Evolutionary conservation across 2,329 filamentous ascomycete species (phyloP), one percentile per base, ranked within the genome.

Genomic region (Apiospora hydei): DNA sequence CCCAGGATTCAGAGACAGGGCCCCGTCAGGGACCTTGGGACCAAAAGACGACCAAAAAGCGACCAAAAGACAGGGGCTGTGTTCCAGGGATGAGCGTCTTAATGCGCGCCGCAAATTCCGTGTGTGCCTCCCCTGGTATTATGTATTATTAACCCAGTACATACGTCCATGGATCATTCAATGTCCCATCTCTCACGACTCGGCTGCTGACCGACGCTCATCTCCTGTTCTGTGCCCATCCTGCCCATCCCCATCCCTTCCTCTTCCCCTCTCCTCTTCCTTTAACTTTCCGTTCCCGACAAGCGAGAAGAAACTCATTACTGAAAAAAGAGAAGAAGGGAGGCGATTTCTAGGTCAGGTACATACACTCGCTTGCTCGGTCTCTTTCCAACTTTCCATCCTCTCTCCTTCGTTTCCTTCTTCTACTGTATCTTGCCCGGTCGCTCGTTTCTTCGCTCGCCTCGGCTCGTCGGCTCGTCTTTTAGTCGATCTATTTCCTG

Each of bases 1-100:
- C 57, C 53, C 53, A 61, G 53, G 53, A 61, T 61, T 61, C 30
- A 61, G 51, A 61, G 53, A 61, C 51, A 57, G 51, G 51, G 34
- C 5, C 34, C 34, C 34, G 7, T 38, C 7, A 38, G 7, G 7
- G 34, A 34, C 34, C 34, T n/a, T n/a, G n/a, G n/a, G 34, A 5
- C 34, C 34, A 38, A 38, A 38, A 38, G 34, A 38, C 34, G 3
- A 30, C 34, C 53, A 51, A 51, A 11, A 24, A 14, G 6, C 34
- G 34, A n/a, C 34, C 34, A 38, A 38, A 38, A 34, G 57, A 41
- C 34, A 64, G 57, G 57, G 57, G 57, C 21, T n/a, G n/a, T 18
- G 41, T 64, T 38, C 21, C 57, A 64, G 57, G 57, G 57, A 64
- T 41, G 57, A 34, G 8, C 18, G 18, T 4, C 18, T n/a, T 24